phyloP scores from a whole-genome alignment of 495 filamentous ascomycete species.

The Daldinia caldariorum region DNA sequence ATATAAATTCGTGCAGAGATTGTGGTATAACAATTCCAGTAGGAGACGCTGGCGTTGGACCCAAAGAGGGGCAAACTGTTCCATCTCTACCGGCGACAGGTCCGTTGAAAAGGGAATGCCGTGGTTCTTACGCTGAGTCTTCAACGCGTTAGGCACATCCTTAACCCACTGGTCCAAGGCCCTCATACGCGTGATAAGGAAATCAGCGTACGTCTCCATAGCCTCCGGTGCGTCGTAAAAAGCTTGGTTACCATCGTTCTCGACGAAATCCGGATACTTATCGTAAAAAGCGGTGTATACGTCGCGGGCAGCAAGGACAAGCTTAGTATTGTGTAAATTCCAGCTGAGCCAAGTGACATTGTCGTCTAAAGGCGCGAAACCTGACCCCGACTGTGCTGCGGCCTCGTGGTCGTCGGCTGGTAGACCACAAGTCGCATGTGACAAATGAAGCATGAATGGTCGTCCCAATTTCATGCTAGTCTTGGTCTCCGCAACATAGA shows the following conservation, averaged over 20 bases:
- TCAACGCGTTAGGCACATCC: slow-evolving; percentile 54
- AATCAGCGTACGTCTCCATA: slow-evolving; percentile 43
- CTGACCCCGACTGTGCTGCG: slow-evolving; percentile 48
- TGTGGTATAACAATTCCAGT: slow-evolving; percentile 63
- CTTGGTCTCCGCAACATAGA: slow-evolving; percentile 59
- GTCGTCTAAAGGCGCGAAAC: slow-evolving; percentile 47
- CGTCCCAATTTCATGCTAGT: slow-evolving; percentile 60
- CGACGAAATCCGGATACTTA: slow-evolving; percentile 33
- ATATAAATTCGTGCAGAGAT: slow-evolving; percentile 55
- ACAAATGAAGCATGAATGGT: slow-evolving; percentile 50
- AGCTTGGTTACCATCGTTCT: slow-evolving; percentile 14
- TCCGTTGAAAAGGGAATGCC: slow-evolving; percentile 58
- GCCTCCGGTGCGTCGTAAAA: slow-evolving; percentile 18
- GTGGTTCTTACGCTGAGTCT: slow-evolving; percentile 47
- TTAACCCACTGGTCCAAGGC: slow-evolving; percentile 51
- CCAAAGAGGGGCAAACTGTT: slow-evolving; percentile 54
- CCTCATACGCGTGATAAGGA: slow-evolving; percentile 44
- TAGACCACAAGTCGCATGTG: slow-evolving; percentile 46
- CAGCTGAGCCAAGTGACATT: slow-evolving; percentile 45
- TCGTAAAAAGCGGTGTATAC: slow-evolving; percentile 52
- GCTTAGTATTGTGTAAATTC: slow-evolving; percentile 50
- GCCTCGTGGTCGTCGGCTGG: slow-evolving; percentile 47
- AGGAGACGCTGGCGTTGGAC: slow-evolving; percentile 60
- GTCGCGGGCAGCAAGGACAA: slow-evolving; percentile 51
- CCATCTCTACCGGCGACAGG: slow-evolving; percentile 49